Conservation (phyloP, 148 eudicot genomes). For the Cornus florida region DNA sequence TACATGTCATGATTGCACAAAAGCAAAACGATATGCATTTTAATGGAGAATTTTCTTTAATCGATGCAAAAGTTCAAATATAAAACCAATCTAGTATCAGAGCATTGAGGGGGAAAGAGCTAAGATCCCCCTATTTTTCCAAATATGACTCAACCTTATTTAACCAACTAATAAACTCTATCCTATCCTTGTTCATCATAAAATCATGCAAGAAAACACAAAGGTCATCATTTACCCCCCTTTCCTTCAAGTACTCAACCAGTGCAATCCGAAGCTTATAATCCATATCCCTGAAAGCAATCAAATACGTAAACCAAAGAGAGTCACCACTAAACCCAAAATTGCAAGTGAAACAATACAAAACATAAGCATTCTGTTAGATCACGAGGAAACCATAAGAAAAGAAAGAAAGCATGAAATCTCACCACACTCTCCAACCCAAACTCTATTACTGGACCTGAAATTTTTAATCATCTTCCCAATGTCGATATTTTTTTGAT, state of each 20-base stretch:
- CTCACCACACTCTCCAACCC: background rate
- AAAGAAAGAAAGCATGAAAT: background rate
- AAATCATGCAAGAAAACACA: constrained; percentile 65
- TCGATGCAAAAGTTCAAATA: constrained; percentile 7
- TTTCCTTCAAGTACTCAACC: constrained; percentile 57
- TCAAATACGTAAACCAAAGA: constrained; percentile 3
- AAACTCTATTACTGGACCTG: background rate
- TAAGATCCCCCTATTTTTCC: constrained; percentile 14
- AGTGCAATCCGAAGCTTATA: constrained; percentile 56
- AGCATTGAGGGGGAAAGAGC: background rate
- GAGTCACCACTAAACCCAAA: background rate
- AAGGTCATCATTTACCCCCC: constrained; percentile 63
- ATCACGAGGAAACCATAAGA: background rate
- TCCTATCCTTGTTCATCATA: constrained; percentile 67
- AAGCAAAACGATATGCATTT: background rate
- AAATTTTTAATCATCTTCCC: background rate
- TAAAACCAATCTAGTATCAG: background rate
- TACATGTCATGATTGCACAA: constrained; percentile 3
- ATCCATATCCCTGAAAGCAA: constrained; percentile 48
- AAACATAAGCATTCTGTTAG: background rate
- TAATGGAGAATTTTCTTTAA: background rate
- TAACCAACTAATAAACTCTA: constrained; percentile 63
- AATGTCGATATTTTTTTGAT: too few species aligned
- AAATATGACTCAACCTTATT: constrained; percentile 40
- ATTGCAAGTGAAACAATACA: background rate